These are phyloP conservation scores for Nakazawaea ishiwadae DNA, from an alignment of 805 yeast species.

Conservation along the genomic window DNA sequence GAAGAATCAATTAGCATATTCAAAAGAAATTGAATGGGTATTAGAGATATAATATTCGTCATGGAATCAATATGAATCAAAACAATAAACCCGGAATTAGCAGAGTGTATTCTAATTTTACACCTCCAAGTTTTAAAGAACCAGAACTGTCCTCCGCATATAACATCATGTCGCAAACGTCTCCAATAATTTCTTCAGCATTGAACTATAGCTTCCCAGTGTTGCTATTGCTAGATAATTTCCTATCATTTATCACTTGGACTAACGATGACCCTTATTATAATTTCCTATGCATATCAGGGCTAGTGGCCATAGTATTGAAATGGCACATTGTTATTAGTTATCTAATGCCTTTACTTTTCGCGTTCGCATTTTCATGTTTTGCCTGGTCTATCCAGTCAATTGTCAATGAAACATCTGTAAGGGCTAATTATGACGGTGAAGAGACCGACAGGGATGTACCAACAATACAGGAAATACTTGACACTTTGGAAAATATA, in stretches of 20 bases:
- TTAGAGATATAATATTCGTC: too few relatives aligned
- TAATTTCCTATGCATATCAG: conserved; percentile 37
- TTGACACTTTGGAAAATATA: conserved; percentile 42
- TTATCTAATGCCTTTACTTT: conserved; percentile 34
- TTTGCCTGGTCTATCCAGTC: conserved; percentile 41
- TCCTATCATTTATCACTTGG: conserved; percentile 48
- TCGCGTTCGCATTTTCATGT: conserved; percentile 33
- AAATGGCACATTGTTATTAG: conserved; percentile 37
- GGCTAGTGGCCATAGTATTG: conserved; percentile 33
- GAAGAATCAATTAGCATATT: too few relatives aligned
- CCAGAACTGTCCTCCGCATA: background rate
- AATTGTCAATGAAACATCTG: conserved; percentile 35
- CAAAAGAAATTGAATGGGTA: too few relatives aligned
- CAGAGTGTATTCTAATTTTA: conserved; percentile 14
- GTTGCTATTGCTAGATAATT: conserved; percentile 37
- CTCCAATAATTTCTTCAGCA: conserved; percentile 43
- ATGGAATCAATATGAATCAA: background rate
- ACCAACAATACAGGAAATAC: conserved; percentile 50
- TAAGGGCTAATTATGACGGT: too few relatives aligned
- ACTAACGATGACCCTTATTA: conserved; percentile 43
- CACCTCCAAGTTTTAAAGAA: background rate
- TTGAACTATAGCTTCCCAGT: conserved; percentile 44
- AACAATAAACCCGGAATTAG: background rate
- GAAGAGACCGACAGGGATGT: too few relatives aligned
- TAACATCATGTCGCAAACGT: conserved; percentile 14